These are phyloP conservation scores for Cordyceps cateniannulata DNA, from an alignment of 2,329 filamentous ascomycete species.

Conservation along the genomic window DNA sequence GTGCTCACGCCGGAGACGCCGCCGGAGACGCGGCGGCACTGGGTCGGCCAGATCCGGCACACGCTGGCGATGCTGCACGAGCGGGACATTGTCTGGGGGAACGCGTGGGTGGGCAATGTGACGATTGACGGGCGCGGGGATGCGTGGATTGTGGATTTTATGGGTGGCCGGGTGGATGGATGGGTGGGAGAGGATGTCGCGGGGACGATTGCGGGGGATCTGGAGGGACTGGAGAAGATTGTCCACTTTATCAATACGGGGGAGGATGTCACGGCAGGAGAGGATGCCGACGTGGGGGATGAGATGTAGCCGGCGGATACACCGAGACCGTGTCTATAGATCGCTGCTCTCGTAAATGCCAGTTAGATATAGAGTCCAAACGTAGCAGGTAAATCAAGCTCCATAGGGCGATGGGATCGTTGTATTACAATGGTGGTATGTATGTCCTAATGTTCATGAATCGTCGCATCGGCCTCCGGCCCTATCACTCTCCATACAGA, in stretches of 20 bases:
- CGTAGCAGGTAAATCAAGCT: no score
- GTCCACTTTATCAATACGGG: not conserved
- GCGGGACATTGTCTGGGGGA: constrained; percentile 17
- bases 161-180: constrained; percentile 19
- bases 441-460: constrained; percentile 11
- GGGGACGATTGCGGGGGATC: constrained; percentile 18
- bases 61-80: not conserved
- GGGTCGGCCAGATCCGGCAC: not conserved
- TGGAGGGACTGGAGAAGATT: not conserved
- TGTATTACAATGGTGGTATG: constrained; percentile 7
- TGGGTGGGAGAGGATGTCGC: constrained; percentile 18
- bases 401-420: no score
- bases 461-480: not conserved
- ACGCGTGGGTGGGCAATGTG: constrained; percentile 19
- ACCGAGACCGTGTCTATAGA: no score
- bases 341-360: no score
- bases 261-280: no score
- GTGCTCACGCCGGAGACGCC: not conserved
- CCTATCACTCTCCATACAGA: not conserved
- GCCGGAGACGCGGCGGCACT: not conserved
- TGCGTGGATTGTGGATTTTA: constrained; percentile 22
- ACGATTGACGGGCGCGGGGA: constrained; percentile 19
- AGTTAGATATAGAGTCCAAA: no score
- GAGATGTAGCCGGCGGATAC: no score
- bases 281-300: not conserved